A percentile compares a stretch with the other conserved stretches of the same genome.
These are phyloP conservation scores for Senecio squalidus DNA, from an alignment of 140 eudicot species.

Conservation along the genomic window DNA sequence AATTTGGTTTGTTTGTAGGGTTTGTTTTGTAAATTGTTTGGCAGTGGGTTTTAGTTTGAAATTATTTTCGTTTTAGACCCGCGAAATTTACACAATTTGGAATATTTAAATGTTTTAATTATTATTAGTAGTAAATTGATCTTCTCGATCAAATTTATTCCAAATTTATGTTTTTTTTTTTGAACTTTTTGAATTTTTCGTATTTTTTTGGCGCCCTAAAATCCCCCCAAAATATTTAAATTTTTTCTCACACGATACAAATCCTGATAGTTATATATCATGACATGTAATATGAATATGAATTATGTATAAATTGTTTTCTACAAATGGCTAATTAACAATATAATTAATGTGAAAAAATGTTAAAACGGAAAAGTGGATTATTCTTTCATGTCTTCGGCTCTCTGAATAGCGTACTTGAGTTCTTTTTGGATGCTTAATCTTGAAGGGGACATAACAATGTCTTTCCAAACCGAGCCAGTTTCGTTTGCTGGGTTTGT, in stretches of 20 bases:
- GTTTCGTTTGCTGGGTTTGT: constrained; percentile 44
- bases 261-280: too few species aligned
- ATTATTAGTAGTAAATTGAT: too few species aligned
- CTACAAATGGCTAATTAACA: not conserved
- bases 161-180: not conserved
- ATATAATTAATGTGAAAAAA: not conserved
- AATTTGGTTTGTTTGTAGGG: constrained; percentile 22
- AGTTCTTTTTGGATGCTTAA: constrained; percentile 77
- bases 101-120: too few species aligned
- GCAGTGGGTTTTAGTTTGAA: not conserved
- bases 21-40: constrained; percentile 25
- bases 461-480: constrained; percentile 90
- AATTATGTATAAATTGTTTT: too few species aligned
- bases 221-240: too few species aligned
- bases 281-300: too few species aligned
- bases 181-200: not conserved
- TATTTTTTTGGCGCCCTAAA: too few species aligned
- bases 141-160: not conserved
- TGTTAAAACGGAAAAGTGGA: not conserved
- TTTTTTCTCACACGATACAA: too few species aligned
- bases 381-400: constrained; percentile 37
- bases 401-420: constrained; percentile 62
- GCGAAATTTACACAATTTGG: too few species aligned
- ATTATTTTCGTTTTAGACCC: not conserved
- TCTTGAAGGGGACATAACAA: constrained; percentile 91